Evolutionary conservation across 75 land plant genomes (phyloP).

Genomic region (Pinus taeda): DNA sequence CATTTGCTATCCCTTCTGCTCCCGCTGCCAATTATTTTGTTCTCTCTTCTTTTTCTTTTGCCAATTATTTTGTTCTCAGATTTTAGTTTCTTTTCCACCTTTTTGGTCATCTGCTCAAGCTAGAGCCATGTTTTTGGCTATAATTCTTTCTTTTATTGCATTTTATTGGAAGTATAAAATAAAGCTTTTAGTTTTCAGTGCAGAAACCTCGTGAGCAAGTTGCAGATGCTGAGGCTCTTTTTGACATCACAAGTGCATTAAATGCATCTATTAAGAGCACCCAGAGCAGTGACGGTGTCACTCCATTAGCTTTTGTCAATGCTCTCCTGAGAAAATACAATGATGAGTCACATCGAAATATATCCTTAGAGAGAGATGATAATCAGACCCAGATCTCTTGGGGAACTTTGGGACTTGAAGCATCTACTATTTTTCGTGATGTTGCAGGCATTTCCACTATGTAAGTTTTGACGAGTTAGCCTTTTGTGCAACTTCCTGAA

Average conservation of each 20-base stretch:
- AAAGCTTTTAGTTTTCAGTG: conserved; percentile 31
- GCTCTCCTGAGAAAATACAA: conserved; percentile 39
- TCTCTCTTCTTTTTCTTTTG: background rate
- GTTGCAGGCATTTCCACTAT: conserved; percentile 60
- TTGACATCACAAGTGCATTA: conserved; percentile 48
- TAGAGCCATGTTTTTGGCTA: background rate
- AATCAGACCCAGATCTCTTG: conserved; percentile 30
- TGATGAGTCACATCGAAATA: background rate
- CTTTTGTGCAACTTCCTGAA: background rate
- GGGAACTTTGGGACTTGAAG: conserved; percentile 50
- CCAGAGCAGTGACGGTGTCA: conserved; percentile 32
- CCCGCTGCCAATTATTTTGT: background rate
- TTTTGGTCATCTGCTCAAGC: background rate
- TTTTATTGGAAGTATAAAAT: background rate
- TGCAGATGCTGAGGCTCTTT: conserved; percentile 81
- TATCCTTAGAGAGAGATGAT: conserved; percentile 5
- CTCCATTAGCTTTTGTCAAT: conserved; percentile 52
- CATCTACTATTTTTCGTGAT: conserved; percentile 38
- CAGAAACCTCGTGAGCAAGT: conserved; percentile 80
- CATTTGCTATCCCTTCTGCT: background rate
- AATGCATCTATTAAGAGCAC: conserved; percentile 36
- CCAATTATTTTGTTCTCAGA: background rate
- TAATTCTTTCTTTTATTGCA: background rate
- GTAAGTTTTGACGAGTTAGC: conserved; percentile 24
- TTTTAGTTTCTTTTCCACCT: background rate